Percentiles rank a stretch among this genome's conserved stretches.
These are phyloP conservation scores for Castanea sativa DNA, from an alignment of 306 rosid genomes.

Conservation along the genomic window DNA sequence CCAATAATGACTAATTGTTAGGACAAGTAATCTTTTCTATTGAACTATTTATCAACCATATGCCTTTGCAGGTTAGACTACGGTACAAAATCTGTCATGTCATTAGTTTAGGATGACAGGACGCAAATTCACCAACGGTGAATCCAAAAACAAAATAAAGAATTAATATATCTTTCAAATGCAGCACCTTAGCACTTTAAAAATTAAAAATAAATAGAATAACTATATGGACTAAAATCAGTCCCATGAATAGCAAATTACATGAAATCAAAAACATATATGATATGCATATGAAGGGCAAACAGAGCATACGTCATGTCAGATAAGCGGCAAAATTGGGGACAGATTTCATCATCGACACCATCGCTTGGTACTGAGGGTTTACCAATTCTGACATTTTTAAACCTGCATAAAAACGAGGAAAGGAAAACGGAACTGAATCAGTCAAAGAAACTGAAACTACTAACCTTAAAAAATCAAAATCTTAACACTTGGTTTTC, in stretches of 20 bases:
- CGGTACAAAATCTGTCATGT: background rate
- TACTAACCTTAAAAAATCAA: background rate
- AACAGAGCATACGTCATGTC: conserved; percentile 64
- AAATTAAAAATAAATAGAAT: conserved; percentile 5
- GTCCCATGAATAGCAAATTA: conserved; percentile 3
- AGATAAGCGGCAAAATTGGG: conserved; percentile 78
- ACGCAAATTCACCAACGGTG: background rate
- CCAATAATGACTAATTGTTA: background rate
- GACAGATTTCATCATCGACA: conserved; percentile 40
- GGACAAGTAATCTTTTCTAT: too few relatives aligned
- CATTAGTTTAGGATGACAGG: background rate
- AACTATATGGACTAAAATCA: conserved; percentile 6
- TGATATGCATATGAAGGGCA: background rate
- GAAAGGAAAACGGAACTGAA: conserved; percentile 1
- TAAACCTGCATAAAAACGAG: conserved; percentile 50
- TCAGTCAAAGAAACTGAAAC: conserved; percentile 19
- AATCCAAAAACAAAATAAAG: background rate
- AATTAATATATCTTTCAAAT: background rate
- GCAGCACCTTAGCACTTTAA: conserved; percentile 6
- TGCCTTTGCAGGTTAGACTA: background rate
- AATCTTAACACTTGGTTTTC: background rate
- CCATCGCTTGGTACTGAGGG: conserved; percentile 58
- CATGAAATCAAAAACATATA: conserved; percentile 2
- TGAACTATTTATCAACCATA: background rate
- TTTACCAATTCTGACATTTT: conserved; percentile 54